Conservation (phyloP, 2,329 filamentous ascomycete genomes). For the Epichloe hybrida region DNA sequence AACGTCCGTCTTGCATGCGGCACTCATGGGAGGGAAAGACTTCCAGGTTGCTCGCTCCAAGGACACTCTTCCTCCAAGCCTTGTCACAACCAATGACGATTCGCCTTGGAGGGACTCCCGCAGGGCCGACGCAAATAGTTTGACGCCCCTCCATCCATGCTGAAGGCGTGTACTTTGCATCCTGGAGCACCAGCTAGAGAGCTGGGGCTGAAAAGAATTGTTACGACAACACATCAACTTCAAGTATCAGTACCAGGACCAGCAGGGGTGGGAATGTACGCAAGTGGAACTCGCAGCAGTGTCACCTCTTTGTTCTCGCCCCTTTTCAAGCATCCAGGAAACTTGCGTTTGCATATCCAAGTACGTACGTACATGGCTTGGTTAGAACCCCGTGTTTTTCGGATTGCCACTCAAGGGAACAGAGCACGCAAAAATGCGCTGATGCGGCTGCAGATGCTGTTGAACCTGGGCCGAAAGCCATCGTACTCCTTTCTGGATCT, state of each 20-base stretch:
- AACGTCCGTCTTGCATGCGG: not conserved
- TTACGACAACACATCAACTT: too few species aligned
- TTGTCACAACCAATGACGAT: not conserved
- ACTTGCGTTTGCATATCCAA: not conserved
- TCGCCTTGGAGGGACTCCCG: not conserved
- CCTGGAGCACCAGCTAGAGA: not conserved
- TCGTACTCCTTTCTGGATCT: not conserved
- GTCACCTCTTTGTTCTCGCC: too few species aligned
- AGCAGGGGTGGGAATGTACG: too few species aligned
- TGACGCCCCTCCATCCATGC: not conserved
- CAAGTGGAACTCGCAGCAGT: too few species aligned
- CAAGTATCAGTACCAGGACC: too few species aligned
- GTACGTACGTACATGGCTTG: not conserved
- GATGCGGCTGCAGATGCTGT: not conserved
- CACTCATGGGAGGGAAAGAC: not conserved
- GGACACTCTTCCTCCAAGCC: not conserved
- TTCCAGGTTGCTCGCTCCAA: not conserved
- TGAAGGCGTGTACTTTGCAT: not conserved
- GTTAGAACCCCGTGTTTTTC: too few species aligned
- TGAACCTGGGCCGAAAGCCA: not conserved
- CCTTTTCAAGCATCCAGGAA: too few species aligned
- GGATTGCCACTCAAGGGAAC: not conserved
- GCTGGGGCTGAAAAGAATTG: not conserved
- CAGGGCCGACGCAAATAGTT: conserved; percentile 1
- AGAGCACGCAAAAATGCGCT: not conserved